Conservation (phyloP, 2,329 filamentous ascomycete genomes). For the Calonectria pauciramosa region DNA sequence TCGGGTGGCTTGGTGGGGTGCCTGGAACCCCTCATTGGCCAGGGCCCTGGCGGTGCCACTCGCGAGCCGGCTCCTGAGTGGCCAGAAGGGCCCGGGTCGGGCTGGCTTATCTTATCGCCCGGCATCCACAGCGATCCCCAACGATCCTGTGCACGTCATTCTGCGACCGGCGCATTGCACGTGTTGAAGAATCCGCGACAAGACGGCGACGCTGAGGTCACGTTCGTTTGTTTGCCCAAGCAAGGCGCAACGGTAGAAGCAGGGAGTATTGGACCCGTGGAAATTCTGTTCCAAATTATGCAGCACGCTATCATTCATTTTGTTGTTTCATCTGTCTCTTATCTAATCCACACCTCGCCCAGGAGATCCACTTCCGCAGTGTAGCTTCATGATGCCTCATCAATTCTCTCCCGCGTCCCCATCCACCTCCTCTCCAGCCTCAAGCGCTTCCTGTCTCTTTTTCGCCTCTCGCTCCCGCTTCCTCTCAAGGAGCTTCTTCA, state of each 20-base stretch:
- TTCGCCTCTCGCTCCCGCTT: conserved; percentile 74
- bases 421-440: conserved; percentile 64
- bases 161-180: conserved; percentile 8
- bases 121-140: neutral
- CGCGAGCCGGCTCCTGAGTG: neutral
- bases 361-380: neutral
- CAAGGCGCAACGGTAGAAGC: neutral
- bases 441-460: conserved; percentile 67
- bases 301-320: conserved; percentile 9
- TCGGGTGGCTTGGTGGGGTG: conserved; percentile 34
- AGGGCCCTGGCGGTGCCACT: conserved; percentile 7
- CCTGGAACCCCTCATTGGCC: conserved; percentile 39
- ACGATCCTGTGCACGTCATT: conserved; percentile 19
- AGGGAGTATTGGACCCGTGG: no score
- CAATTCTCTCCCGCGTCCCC: conserved; percentile 42
- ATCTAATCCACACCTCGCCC: no score
- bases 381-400: neutral
- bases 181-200: neutral
- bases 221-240: neutral
- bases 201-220: neutral
- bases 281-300: no score
- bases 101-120: conserved; percentile 29
- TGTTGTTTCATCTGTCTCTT: neutral
- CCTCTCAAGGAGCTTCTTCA: conserved; percentile 84
- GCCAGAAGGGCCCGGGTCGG: neutral